Conservation (phyloP, 148 eudicot genomes). For the Nepenthes gracilis region DNA sequence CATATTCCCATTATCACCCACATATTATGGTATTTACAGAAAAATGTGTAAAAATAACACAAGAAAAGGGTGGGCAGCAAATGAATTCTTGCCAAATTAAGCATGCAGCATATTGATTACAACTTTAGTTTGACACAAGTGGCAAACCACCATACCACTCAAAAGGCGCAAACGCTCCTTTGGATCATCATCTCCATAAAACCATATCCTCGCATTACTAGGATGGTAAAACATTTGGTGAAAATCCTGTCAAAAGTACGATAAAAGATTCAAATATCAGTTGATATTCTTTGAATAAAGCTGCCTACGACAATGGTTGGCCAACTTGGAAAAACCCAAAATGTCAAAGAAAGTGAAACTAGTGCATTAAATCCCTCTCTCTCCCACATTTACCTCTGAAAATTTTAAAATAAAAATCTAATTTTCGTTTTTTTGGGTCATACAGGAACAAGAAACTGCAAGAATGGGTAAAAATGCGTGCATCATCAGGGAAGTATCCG, state of each 20-base stretch:
- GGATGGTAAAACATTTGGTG: slow-evolving; percentile 89
- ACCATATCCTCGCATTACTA: slow-evolving; percentile 98
- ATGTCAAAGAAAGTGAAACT: too few species aligned
- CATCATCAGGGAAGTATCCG: too few species aligned
- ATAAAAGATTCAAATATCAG: not conserved
- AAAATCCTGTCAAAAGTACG: slow-evolving; percentile 56
- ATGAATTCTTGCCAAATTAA: not conserved
- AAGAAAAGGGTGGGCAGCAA: not conserved
- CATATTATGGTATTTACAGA: too few species aligned
- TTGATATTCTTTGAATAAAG: not conserved
- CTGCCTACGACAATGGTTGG: not conserved
- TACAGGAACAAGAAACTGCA: too few species aligned
- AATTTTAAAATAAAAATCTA: too few species aligned
- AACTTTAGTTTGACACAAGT: not conserved
- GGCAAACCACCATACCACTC: slow-evolving; percentile 48
- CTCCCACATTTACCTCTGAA: too few species aligned
- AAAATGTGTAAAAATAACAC: too few species aligned
- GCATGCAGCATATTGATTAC: not conserved
- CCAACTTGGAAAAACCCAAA: not conserved
- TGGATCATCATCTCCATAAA: slow-evolving; percentile 95
- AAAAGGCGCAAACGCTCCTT: slow-evolving; percentile 83
- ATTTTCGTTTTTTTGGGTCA: too few species aligned
- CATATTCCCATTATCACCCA: too few species aligned
- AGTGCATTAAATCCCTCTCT: too few species aligned
- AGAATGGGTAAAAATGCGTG: too few species aligned